These are phyloP conservation scores for Middelhovenomyces tepae DNA, from an alignment of 805 yeast species.

Conservation along the genomic window DNA sequence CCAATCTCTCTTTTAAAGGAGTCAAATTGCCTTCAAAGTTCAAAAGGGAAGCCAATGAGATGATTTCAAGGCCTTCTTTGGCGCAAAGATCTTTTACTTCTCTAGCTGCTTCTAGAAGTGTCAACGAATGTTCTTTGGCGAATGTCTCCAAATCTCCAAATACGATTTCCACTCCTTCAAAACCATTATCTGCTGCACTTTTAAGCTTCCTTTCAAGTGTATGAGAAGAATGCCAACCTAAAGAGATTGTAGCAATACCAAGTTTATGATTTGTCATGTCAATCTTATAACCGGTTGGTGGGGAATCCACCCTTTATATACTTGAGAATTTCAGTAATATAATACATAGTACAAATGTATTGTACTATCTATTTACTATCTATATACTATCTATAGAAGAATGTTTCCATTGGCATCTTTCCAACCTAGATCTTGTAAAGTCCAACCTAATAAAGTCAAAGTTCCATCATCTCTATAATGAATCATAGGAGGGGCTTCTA, in stretches of 20 bases:
- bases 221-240: slow-evolving; percentile 7
- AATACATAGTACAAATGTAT: too few species aligned
- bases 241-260: slow-evolving; percentile 5
- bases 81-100: slow-evolving; percentile 4
- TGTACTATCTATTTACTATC: too few species aligned
- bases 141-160: slow-evolving; percentile 6
- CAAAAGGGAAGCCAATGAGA: slow-evolving; percentile 4
- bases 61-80: neutral
- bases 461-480: slow-evolving; percentile 3
- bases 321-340: too few species aligned
- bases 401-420: slow-evolving; percentile 10
- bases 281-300: too few species aligned
- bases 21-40: slow-evolving; percentile 6
- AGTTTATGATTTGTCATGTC: too few species aligned
- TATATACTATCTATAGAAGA: too few species aligned
- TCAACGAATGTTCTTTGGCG: slow-evolving; percentile 2
- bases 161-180: slow-evolving; percentile 20
- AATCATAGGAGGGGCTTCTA: slow-evolving; percentile 5
- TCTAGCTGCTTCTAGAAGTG: slow-evolving; percentile 1
- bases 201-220: slow-evolving; percentile 6
- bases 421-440: slow-evolving; percentile 9
- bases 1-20: slow-evolving; percentile 3
- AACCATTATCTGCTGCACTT: slow-evolving; percentile 8
- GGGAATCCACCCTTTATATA: too few species aligned
- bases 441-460: slow-evolving; percentile 6